phyloP scores from a whole-genome alignment of 1,139 yeast genomes.

The Scheffersomyces stambukii region DNA sequence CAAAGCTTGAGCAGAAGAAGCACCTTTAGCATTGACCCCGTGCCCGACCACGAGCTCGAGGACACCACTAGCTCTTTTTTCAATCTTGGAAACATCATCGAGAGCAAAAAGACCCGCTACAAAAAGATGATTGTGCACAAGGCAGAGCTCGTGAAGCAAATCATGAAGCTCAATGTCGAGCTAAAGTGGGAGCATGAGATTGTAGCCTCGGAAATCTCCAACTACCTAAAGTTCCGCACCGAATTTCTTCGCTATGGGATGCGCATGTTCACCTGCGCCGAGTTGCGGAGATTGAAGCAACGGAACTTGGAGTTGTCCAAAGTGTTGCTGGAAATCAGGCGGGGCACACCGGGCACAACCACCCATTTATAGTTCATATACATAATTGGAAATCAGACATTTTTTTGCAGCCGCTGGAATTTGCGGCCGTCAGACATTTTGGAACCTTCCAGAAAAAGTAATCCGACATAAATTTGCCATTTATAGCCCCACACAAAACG shows the following conservation, averaged over 20 bases:
- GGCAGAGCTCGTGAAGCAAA: slow-evolving; percentile 30
- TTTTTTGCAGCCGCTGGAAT: no score
- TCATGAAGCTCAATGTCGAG: slow-evolving; percentile 31
- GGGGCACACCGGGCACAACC: neutral
- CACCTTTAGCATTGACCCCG: slow-evolving; percentile 8
- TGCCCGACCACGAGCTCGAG: slow-evolving; percentile 8
- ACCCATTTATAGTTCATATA: no score
- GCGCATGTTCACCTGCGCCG: slow-evolving; percentile 23
- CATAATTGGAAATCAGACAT: no score
- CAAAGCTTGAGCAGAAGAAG: slow-evolving; percentile 3
- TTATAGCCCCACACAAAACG: slow-evolving; percentile 2
- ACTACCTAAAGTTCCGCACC: slow-evolving; percentile 49
- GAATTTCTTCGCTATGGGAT: slow-evolving; percentile 35
- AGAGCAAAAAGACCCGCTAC: slow-evolving; percentile 32
- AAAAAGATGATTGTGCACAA: slow-evolving; percentile 26
- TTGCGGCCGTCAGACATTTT: no score
- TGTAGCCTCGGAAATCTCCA: slow-evolving; percentile 60
- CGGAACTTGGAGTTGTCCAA: slow-evolving; percentile 8
- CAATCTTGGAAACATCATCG: slow-evolving; percentile 26
- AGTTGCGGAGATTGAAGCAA: slow-evolving; percentile 9
- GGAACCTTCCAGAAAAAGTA: slow-evolving; percentile 1
- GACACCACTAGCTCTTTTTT: slow-evolving; percentile 26
- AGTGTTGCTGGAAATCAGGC: slow-evolving; percentile 3
- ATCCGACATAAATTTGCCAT: slow-evolving; percentile 1
- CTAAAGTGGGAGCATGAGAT: slow-evolving; percentile 51